Conservation (phyloP, 148 eudicot species). For the Cornus suecica region DNA sequence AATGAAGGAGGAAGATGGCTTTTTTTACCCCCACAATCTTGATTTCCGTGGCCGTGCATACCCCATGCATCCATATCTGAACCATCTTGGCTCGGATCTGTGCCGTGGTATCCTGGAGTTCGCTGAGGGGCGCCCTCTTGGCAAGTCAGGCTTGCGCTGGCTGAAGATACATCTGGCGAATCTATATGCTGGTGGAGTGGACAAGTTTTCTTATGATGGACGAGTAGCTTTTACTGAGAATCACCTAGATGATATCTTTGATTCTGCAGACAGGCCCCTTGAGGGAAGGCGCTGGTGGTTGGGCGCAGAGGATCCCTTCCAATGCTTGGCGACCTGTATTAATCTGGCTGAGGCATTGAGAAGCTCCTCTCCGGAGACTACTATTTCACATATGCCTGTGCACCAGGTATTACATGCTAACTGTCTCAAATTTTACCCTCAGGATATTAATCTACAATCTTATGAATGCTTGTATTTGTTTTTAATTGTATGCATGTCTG, state of each 20-base stretch:
- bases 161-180: slow-evolving; percentile 83
- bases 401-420: slow-evolving; percentile 57
- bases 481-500: no score
- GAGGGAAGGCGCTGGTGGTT: slow-evolving; percentile 96
- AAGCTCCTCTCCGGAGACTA: slow-evolving; percentile 74
- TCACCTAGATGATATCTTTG: slow-evolving; percentile 73
- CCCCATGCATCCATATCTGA: slow-evolving; percentile 92
- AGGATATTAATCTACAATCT: background rate
- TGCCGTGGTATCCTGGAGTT: slow-evolving; percentile 90
- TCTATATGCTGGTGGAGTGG: slow-evolving; percentile 82
- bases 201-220: slow-evolving; percentile 74
- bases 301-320: slow-evolving; percentile 88
- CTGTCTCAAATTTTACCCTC: background rate
- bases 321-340: slow-evolving; percentile 77
- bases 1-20: slow-evolving; percentile 91
- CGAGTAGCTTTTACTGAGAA: slow-evolving; percentile 68
- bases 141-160: slow-evolving; percentile 74
- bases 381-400: slow-evolving; percentile 70
- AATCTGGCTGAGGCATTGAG: slow-evolving; percentile 77
- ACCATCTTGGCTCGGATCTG: slow-evolving; percentile 94
- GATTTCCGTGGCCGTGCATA: slow-evolving; percentile 99
- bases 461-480: no score
- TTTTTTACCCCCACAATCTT: slow-evolving; percentile 86
- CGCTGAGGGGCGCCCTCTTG: slow-evolving; percentile 84
- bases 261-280: slow-evolving; percentile 89